Base-by-base conservation (phyloP, 2,329 filamentous ascomycete species). In the Ceratocystis cacaofunesta region DNA sequence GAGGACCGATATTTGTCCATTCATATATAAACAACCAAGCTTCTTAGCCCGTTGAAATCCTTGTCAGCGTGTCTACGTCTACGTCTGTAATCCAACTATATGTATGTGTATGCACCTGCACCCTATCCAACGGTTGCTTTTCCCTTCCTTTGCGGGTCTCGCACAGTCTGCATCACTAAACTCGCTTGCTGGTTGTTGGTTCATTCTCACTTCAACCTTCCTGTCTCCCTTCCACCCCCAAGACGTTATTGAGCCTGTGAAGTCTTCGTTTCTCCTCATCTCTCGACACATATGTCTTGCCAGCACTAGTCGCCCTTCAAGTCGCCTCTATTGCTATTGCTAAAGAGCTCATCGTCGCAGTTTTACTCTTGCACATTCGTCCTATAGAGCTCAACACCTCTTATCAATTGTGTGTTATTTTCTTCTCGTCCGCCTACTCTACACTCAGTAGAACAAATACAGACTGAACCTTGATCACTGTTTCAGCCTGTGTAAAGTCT, bases 111-210 rank as follows among this genome's bases (percentile, higher is more conserved):
- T 58, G 55, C 55, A 36, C 7, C 28, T 58, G 32, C 28, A 58
- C 55, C 55, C 55, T 52, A 58, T 58, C 28, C 25, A 32, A 36
- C 28, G 1, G 8, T 36, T 36, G 17, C 36, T 25, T 41, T 58
- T 58, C 55, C 55, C 55, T 58, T 58, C 55, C 55, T 58, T 58
- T 36, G 55, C 55, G 55, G 55, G 55, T 58, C 55, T 58, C n/a
- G 28, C 55, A 32, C 55, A 58, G 7, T 58, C 32, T 58, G 28
- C 55, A 32, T 36, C 55, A 36, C 55, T 58, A 7, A 36, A 36
- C 55, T 58, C 10, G 55, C 32, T 58, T 58, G 55, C 55, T 58
- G 55, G 22, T 8, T 30, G 15, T 17, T 32, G 52, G 8, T 41
- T 41, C 36, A 22, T 15, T 17, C 28, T 25, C 28, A 58, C 32